A percentile compares a stretch with the other conserved stretches of the same genome.
Conservation (phyloP, 208 protist species). For the Vickermania ingenoplastis region DNA sequence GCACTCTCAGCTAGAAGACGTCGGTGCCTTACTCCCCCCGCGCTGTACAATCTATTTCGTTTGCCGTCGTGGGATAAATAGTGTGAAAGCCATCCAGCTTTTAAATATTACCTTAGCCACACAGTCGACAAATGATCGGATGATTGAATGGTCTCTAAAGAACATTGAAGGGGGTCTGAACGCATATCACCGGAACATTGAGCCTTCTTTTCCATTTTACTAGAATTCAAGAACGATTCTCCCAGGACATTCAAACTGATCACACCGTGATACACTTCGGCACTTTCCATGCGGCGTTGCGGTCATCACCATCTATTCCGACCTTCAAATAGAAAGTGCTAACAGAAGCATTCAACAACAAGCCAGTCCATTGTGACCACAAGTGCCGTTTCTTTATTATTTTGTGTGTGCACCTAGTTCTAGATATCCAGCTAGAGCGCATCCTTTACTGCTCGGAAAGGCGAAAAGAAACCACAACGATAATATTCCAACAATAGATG, state of each 20-base stretch:
- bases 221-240: constrained; percentile 13
- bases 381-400: too few relatives aligned
- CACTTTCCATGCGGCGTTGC: neutral
- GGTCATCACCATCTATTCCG: neutral
- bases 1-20: neutral
- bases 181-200: constrained; percentile 42
- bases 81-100: constrained; percentile 32
- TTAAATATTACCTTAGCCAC: constrained; percentile 14
- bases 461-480: too few relatives aligned
- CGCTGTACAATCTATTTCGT: constrained; percentile 31
- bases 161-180: constrained; percentile 85
- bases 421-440: too few relatives aligned
- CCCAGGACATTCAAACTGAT: neutral
- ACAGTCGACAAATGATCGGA: neutral
- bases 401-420: too few relatives aligned
- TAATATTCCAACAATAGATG: too few relatives aligned
- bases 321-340: too few relatives aligned
- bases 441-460: too few relatives aligned
- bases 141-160: constrained; percentile 10
- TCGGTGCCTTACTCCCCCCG: neutral
- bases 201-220: constrained; percentile 56
- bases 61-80: constrained; percentile 77
- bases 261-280: neutral
- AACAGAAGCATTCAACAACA: too few relatives aligned
- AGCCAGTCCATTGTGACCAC: too few relatives aligned